Conservation (phyloP, 2,329 filamentous ascomycete genomes). For the Neopestalotiopsis sp. region DNA sequence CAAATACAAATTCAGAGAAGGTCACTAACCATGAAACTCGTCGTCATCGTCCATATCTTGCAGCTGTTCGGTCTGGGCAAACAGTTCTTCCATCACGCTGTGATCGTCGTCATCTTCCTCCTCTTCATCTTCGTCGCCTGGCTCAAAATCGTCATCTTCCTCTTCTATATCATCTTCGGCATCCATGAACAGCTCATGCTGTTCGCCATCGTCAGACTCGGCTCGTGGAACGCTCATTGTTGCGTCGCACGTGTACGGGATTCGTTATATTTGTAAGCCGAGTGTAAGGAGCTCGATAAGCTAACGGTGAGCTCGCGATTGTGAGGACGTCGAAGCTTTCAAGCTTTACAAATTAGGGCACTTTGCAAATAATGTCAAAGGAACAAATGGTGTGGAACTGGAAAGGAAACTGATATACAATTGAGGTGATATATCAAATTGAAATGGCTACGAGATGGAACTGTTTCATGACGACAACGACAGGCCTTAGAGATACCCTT, state of each 20-base stretch:
- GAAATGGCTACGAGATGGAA: background rate
- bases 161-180: conserved; percentile 29
- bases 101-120: conserved; percentile 31
- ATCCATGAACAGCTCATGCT: conserved; percentile 29
- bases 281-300: conserved; percentile 4
- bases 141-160: conserved; percentile 27
- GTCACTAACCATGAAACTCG: conserved; percentile 35
- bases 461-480: conserved; percentile 15
- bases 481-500: background rate
- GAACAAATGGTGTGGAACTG: background rate
- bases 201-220: background rate
- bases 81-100: conserved; percentile 21
- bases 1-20: conserved; percentile 5
- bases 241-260: background rate
- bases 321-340: background rate
- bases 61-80: background rate
- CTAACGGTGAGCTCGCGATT: conserved; percentile 3
- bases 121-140: conserved; percentile 31
- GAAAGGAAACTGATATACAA: background rate
- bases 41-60: conserved; percentile 25
- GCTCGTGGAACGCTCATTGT: conserved; percentile 11
- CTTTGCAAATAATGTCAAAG: background rate
- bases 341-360: background rate
- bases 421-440: background rate
- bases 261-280: conserved; percentile 15